phyloP scores from a whole-genome alignment of 257 asterid genomes.

The Verbena officinalis region DNA sequence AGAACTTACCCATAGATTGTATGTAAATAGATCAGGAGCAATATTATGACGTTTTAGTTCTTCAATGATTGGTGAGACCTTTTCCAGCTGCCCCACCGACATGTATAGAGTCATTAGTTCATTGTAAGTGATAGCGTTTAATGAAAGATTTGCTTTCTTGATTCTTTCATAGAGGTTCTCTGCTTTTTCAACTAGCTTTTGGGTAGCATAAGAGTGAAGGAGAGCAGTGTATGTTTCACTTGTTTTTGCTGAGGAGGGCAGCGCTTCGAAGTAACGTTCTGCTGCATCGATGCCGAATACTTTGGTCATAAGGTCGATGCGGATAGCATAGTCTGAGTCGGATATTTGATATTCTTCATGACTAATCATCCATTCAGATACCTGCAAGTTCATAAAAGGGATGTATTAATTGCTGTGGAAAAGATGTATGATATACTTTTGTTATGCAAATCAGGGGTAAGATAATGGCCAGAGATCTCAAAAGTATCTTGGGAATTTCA shows the following conservation, averaged over 20 bases:
- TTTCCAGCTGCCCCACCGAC: slow-evolving; percentile 82
- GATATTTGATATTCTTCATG: slow-evolving; percentile 62
- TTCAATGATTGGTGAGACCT: slow-evolving; percentile 54
- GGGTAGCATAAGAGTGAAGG: slow-evolving; percentile 79
- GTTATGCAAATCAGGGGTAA: too few species aligned
- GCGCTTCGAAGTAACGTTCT: slow-evolving; percentile 82
- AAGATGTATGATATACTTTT: too few species aligned
- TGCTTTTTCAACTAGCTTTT: slow-evolving; percentile 70
- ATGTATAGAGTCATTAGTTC: slow-evolving; percentile 91
- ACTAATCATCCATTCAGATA: slow-evolving; percentile 93
- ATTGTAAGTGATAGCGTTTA: slow-evolving; percentile 74
- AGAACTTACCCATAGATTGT: slow-evolving; percentile 84
- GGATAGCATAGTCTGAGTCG: slow-evolving; percentile 80
- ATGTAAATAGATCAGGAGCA: slow-evolving; percentile 72
- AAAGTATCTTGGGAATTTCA: too few species aligned
- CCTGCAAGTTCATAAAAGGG: slow-evolving; percentile 48
- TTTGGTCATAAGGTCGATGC: slow-evolving; percentile 80
- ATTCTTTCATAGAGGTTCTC: slow-evolving; percentile 66
- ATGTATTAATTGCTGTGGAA: slow-evolving; percentile 16
- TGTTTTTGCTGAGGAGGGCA: slow-evolving; percentile 71
- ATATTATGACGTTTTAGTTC: slow-evolving; percentile 69
- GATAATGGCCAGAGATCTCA: too few species aligned
- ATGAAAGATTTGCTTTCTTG: slow-evolving; percentile 60
- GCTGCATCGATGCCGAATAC: slow-evolving; percentile 95
- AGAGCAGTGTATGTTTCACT: slow-evolving; percentile 89